Conservation (phyloP, 2,329 filamentous ascomycete species). For the Capronia coronata region DNA sequence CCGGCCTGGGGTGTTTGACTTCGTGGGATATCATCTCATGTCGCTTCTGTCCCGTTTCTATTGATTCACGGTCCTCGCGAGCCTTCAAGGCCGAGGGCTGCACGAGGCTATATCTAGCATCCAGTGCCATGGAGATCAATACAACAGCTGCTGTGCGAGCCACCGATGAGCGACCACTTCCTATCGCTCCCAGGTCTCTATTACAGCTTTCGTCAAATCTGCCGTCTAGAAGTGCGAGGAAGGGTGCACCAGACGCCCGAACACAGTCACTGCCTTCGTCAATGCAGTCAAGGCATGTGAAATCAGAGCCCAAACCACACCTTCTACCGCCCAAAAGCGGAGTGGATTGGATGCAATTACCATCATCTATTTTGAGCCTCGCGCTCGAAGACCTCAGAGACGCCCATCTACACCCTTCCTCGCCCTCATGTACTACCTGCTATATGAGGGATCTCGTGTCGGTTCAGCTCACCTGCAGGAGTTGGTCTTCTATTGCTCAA, state of each 20-base stretch:
- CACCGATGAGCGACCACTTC: neutral
- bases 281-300: neutral
- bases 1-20: too few relatives aligned
- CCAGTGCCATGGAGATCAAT: neutral
- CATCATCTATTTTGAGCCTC: conserved; percentile 50
- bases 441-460: conserved; percentile 50
- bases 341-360: conserved; percentile 38
- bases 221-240: neutral
- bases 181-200: neutral
- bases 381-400: conserved; percentile 47
- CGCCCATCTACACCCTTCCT: conserved; percentile 38
- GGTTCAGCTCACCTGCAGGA: conserved; percentile 49
- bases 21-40: neutral
- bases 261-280: conserved; percentile 7
- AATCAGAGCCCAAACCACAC: neutral
- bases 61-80: too few relatives aligned
- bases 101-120: too few relatives aligned
- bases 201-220: neutral
- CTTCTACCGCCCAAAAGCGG: neutral
- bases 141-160: neutral
- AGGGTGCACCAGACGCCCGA: neutral
- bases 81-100: too few relatives aligned
- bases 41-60: too few relatives aligned
- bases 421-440: conserved; percentile 47
- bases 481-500: conserved; percentile 51